Base-by-base conservation (phyloP, 192 early-diverging fungal species). In the Chytriomyces sp. region DNA sequence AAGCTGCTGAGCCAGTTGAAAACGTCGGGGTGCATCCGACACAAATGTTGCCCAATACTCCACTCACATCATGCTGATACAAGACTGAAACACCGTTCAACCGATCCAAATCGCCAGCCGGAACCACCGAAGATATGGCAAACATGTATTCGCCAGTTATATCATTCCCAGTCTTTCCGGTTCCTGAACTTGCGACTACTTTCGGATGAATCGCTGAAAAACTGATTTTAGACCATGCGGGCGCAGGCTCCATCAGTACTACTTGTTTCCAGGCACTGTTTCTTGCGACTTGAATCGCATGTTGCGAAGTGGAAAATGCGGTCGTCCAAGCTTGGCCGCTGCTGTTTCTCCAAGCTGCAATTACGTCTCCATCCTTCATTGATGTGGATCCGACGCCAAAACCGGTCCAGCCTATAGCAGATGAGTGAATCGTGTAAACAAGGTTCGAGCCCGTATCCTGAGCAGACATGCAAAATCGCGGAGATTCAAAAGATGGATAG, bases 341-440 rank as follows among this genome's bases (percentile, higher is more conserved):
- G 13, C 50, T 24, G 57, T 77, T 77, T 24, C 9, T 59, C 67
- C 60, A 77, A 7, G 67, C 76, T 9, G 70, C 45, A 11, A 70
- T 48, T 16, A 77, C 76, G 47, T 69, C 67, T 7, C 67, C 76
- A 44, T 63, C 45, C n/a, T 50, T 23, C 76, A 77, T 77, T 5
- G 64, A 28, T 11, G 24, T 59, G 57, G 48, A 11, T 49, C 76
- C 76, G 5, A 70, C 49, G 4, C 76, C 76, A 45, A 77, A 35
- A 11, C 65, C 76, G 26, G 50, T 68, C 76, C 76, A 77, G 7
- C 76, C 76, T 11, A 46, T 24, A 16, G 23, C 28, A 5, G 48
- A 1, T 9, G 76, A 69, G 50, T 69, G 53, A 45, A 69, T 43
- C 16, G 67, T 60, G 64, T 44, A 69, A 44, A 35, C 18, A 11